Evolutionary conservation across 1,284 basidiomycete species (phyloP), one percentile per base, ranked within the genome.

Genomic region (Apiotrichum brassicae): DNA sequence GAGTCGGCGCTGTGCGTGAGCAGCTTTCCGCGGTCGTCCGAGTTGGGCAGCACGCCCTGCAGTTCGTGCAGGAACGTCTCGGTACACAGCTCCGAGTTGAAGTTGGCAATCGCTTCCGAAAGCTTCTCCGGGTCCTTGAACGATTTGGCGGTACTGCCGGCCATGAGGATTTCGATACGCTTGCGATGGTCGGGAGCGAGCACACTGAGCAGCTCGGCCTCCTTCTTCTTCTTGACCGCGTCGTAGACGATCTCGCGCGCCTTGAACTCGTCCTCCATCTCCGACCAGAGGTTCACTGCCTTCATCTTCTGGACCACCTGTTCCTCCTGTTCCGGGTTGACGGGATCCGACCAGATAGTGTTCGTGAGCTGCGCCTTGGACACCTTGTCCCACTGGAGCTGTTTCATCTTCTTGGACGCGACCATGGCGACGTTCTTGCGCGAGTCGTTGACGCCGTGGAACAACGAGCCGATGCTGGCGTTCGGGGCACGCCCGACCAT

Each of bases 221-320:
- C 67, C 66, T 83, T 90, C 70, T 88, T 84, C 61, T 82, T 82
- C 46, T 82, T 70, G 45, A 75, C 69, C 6, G 71, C 70, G 47
- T 72, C 67, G 62, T 74, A 62, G 60, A 93, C 90, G 42, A 91
- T 79, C 71, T 95, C 91, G 73, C 94, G 93, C 18, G 93, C 92
- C 69, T 94, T 93, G 78, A 98, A 98, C 67, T 94, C 92, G 65
- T 95, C 87, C 72, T 98, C 93, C 86, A 98, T 97, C 75, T 93
- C 87, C 62, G 81, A 81, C 84, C 93, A 97, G 11, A 98, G 82
- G 35, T 93, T 89, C 64, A 89, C 86, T 43, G 77, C 73, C 63
- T 85, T 83, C 49, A 97, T 75, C 69, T 87, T 87, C 71, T 81
- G 79, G 28, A 90, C 72, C 77, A 88, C 86, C 59, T 86, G 82